Conservation (phyloP, 2,329 filamentous ascomycete genomes). For the Neoascochyta sp. region DNA sequence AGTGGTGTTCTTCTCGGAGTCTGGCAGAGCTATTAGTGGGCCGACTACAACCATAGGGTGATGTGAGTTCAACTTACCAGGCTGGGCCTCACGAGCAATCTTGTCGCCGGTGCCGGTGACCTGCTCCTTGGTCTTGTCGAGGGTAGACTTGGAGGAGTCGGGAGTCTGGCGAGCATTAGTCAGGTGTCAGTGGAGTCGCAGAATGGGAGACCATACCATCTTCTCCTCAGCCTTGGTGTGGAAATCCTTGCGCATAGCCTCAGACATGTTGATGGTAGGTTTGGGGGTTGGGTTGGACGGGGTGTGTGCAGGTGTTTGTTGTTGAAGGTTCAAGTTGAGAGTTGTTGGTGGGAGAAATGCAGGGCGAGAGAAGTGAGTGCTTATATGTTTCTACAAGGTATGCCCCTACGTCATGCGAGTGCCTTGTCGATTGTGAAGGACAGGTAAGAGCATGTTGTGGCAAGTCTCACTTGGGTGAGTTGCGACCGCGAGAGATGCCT, state of each 20-base stretch:
- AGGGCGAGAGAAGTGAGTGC: conserved; percentile 4
- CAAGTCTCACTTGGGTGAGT: neutral
- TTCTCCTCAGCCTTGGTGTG: conserved; percentile 54
- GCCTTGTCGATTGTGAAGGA: neutral
- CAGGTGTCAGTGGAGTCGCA: neutral
- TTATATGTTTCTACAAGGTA: conserved; percentile 18
- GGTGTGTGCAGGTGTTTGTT: conserved; percentile 12
- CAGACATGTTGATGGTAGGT: conserved; percentile 53
- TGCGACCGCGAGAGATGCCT: conserved; percentile 1
- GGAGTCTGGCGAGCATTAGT: conserved; percentile 44
- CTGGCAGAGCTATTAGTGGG: conserved; percentile 46
- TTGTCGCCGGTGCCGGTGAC: conserved; percentile 56
- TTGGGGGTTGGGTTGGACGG: conserved; percentile 24
- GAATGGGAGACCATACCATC: conserved; percentile 7
- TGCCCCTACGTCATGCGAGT: conserved; percentile 22
- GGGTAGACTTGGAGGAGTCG: conserved; percentile 59
- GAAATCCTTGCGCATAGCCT: conserved; percentile 60
- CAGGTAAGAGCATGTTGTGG: neutral
- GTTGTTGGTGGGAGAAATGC: conserved; percentile 9
- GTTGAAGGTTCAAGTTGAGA: conserved; percentile 6
- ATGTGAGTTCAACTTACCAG: conserved; percentile 34
- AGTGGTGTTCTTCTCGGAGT: conserved; percentile 52
- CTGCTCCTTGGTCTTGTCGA: conserved; percentile 56
- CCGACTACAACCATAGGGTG: conserved; percentile 14
- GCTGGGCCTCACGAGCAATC: conserved; percentile 37